Evolutionary conservation across 495 filamentous ascomycete species (phyloP).

Genomic region (Penicilliopsis zonata): DNA sequence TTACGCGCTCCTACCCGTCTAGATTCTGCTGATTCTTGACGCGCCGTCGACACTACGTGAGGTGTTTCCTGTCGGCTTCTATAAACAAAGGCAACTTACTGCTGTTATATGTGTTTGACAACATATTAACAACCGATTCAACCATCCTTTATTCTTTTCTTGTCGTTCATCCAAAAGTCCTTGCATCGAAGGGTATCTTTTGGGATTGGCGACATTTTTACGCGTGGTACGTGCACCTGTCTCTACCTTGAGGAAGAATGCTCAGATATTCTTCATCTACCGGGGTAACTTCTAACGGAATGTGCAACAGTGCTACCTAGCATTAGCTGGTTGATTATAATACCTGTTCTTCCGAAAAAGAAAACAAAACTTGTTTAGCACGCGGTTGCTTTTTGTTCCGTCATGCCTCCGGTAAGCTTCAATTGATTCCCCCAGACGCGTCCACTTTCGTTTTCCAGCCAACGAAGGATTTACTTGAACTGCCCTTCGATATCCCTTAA

Average conservation of each 20-base stretch:
- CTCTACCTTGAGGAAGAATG: slow-evolving; percentile 11
- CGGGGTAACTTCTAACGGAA: slow-evolving; percentile 25
- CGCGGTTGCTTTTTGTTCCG: slow-evolving; percentile 15
- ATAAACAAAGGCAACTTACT: slow-evolving; percentile 17
- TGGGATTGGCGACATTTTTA: slow-evolving; percentile 22
- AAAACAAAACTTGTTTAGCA: too few species aligned
- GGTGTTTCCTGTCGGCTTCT: slow-evolving; percentile 11
- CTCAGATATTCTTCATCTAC: slow-evolving; percentile 30
- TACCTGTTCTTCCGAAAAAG: slow-evolving; percentile 15
- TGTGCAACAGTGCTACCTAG: slow-evolving; percentile 22
- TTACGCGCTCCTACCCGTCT: slow-evolving; percentile 8
- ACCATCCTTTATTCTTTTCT: slow-evolving; percentile 1
- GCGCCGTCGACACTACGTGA: slow-evolving; percentile 15
- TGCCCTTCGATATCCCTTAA: neutral
- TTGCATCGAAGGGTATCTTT: slow-evolving; percentile 16
- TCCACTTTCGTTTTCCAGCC: too few species aligned
- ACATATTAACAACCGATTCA: too few species aligned
- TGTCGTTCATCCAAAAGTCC: slow-evolving; percentile 6
- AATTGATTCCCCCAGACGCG: slow-evolving; percentile 12
- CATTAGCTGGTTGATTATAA: slow-evolving; percentile 17
- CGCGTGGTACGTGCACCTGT: slow-evolving; percentile 31
- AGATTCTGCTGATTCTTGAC: slow-evolving; percentile 8
- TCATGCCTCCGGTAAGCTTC: slow-evolving; percentile 35
- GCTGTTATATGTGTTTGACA: slow-evolving; percentile 13
- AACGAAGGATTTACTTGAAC: too few species aligned